Percentiles rank a stretch among this genome's conserved stretches.
These are phyloP conservation scores for Polyplosphaeria fusca DNA, from an alignment of 495 filamentous ascomycete genomes.

Conservation along the genomic window DNA sequence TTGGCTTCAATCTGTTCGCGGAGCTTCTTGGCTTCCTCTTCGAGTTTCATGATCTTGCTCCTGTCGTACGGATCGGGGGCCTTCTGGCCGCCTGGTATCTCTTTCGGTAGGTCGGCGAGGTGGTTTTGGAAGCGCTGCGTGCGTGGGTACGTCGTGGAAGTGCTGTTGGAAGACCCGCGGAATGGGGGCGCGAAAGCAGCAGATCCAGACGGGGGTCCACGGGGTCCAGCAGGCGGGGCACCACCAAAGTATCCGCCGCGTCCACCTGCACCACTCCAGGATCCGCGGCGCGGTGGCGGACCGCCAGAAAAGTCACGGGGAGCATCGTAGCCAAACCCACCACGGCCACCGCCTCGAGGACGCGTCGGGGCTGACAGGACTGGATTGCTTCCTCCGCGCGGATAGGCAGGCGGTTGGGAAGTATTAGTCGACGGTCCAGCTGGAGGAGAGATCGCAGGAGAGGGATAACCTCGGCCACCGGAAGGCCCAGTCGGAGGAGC, in stretches of 20 bases:
- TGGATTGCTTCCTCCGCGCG: conserved; percentile 50
- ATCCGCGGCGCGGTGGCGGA: conserved; percentile 31
- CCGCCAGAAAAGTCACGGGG: conserved; percentile 31
- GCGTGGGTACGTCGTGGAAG: conserved; percentile 50
- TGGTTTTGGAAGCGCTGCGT: conserved; percentile 51
- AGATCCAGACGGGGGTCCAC: conserved; percentile 3
- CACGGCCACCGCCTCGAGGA: conserved; percentile 49
- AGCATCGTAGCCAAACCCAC: conserved; percentile 38
- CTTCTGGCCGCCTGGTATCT: conserved; percentile 54
- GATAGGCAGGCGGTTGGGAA: conserved; percentile 48
- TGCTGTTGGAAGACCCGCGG: conserved; percentile 49
- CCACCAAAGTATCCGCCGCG: conserved; percentile 23
- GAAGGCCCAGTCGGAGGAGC: conserved; percentile 42
- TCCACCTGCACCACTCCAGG: conserved; percentile 29
- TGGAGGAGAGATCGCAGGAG: conserved; percentile 45
- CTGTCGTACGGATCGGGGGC: conserved; percentile 44
- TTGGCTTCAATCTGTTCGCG: conserved; percentile 55
- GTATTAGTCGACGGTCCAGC: conserved; percentile 48
- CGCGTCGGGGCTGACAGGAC: conserved; percentile 59
- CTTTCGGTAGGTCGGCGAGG: conserved; percentile 50
- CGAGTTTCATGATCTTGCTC: conserved; percentile 43
- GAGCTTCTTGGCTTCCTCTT: conserved; percentile 55
- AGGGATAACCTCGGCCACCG: conserved; percentile 38
- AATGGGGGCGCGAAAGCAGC: conserved; percentile 35
- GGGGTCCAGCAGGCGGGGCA: conserved; percentile 33